A percentile compares a stretch with the other conserved stretches of the same genome.
Conservation (phyloP, 2,329 filamentous ascomycete genomes). For the Paracoccidioides brasiliensis region DNA sequence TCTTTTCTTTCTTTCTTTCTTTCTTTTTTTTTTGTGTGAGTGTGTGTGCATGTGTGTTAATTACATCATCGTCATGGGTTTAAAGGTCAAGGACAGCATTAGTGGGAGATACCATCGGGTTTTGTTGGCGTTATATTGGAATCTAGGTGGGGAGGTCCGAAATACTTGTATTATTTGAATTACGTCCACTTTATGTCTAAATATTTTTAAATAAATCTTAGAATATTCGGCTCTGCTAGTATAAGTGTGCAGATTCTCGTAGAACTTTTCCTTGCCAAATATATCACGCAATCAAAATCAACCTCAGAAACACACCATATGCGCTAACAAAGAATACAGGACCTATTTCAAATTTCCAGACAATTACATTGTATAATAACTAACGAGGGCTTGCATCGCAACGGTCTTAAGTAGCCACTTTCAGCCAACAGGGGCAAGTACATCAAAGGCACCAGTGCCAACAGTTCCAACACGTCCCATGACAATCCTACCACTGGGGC, state of each 20-base stretch:
- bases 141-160: not conserved
- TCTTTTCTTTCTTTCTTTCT: not conserved
- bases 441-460: conserved; percentile 85
- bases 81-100: not conserved
- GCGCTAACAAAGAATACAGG: not conserved
- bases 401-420: conserved; percentile 2
- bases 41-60: too few relatives aligned
- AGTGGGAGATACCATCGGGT: not conserved
- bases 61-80: too few relatives aligned
- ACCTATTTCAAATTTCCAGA: too few relatives aligned
- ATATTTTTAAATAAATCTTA: not conserved
- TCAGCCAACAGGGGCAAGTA: conserved; percentile 46
- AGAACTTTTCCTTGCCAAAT: conserved; percentile 2
- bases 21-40: not conserved
- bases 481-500: conserved; percentile 77
- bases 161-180: not conserved
- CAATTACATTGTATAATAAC: conserved; percentile 1
- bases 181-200: not conserved
- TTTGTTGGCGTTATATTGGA: not conserved
- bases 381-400: conserved; percentile 3
- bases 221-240: conserved; percentile 2
- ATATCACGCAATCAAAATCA: not conserved
- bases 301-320: not conserved
- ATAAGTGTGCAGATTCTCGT: not conserved
- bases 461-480: conserved; percentile 69